Evolutionary conservation across 192 early-diverging fungal species (phyloP), one percentile per base, ranked within the genome.

Genomic region (Coemansia sp.): DNA sequence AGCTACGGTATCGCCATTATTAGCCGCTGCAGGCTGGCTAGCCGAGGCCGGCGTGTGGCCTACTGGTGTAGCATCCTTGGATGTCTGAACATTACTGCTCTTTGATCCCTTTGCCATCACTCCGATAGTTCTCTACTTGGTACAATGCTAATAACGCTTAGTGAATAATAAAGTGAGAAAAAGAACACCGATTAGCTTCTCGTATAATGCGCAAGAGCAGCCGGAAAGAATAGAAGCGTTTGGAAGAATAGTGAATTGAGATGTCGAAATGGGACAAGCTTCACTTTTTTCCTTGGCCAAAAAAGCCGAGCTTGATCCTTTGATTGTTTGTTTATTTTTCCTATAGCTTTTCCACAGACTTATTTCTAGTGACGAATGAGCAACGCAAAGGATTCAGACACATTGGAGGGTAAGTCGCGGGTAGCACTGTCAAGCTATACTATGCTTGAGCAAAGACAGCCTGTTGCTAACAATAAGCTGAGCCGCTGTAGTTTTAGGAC

Each of bases 401-500:
- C 56, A 11, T 28, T 59, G 4, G 48, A 59, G 10, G 47, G 57
- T 59, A 59, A 39, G 57, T 15, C n/a, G n/a, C n/a, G n/a, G n/a
- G n/a, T n/a, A n/a, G n/a, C n/a, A n/a, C n/a, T n/a, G n/a, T n/a
- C n/a, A n/a, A n/a, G 23, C 23, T 26, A 26, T 26, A n/a, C n/a
- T n/a, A 26, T 26, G 23, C 23, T 26, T 26, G 23, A 43, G 14
- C 43, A 30, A 32, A 26, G 23, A 26, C 23, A 26, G 23, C n/a
- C n/a, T n/a, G n/a, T 18, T 26, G 45, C 26, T 11, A 2, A 6
- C 6, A 44, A 44, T 15, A 15, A 36, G 16, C 31, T 9, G 16
- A 11, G 8, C 26, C 6, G 11, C 20, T 62, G 47, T 77, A 77
- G 74, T 70, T 15, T 60, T 77, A 10, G 60, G 64, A 1, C 46